Base-by-base conservation (phyloP, 2,329 filamentous ascomycete genomes). In the Cladosporium austrohemisphaericum region DNA sequence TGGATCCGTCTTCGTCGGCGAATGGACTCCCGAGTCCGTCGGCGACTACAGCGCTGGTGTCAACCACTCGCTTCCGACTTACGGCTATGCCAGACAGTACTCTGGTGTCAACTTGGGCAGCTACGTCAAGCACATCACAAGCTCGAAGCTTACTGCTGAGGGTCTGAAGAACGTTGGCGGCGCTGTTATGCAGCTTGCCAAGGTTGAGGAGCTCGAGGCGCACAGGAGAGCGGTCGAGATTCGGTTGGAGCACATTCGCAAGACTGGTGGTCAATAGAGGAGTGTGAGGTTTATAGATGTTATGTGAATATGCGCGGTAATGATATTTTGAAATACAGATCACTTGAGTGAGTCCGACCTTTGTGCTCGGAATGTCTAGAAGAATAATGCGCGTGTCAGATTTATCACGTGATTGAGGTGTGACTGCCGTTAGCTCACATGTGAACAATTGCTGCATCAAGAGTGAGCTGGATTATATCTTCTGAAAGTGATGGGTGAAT, bases 1-100 rank as follows among this genome's bases (percentile, higher is more conserved):
- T 2, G 93, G 93, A 14, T 95, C 89, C 65, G 91, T 98, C 5
- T 98, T 98, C 66, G 84, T 97, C 56, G 93, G 93, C 8, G 78
- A 86, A 57, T 98, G 93, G 93, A 97, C 93, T 0, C 93, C 93
- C 5, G 93, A 98, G 72, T 95, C 88, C 67, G 93, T 98, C 3
- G 93, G 93, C 37, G 93, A 98, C 68, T 98, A 98, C 73, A 95
- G 90, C 55, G 93, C 93, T 46, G 93, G 93, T 63, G 93, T 98
- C 33, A 98, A 98, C 69, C 93, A 98, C 75, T 94, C 88, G 51
- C 75, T 98, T 57, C 93, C 93, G 45, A 98, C 93, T 0, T 98
- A 97, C 65, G 93, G 93, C 32, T 98, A 95, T 63, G 93, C 93
- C 41, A 95, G 95, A 73, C 93, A 98, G 70, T 98, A 98, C 74